Conservation (phyloP, 148 eudicot species). For the Vaccinium corymbosum region DNA sequence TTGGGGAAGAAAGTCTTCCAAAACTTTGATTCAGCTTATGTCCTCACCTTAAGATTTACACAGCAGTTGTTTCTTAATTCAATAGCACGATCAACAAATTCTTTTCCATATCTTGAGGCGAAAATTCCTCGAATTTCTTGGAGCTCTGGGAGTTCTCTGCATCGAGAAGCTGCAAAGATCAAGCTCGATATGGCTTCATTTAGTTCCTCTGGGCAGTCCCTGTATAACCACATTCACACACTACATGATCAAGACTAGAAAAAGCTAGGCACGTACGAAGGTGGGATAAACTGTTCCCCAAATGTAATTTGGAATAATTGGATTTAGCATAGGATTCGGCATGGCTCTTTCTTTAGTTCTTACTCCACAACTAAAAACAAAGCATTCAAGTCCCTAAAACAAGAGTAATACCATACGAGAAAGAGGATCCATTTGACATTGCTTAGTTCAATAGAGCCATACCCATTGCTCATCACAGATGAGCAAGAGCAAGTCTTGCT, state of each 20-base stretch:
- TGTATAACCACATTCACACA: slow-evolving; percentile 18
- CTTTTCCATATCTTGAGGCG: slow-evolving; percentile 43
- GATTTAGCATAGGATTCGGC: neutral
- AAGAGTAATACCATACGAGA: neutral
- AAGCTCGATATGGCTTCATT: slow-evolving; percentile 52
- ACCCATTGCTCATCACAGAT: neutral
- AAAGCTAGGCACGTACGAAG: neutral
- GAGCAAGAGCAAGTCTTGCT: neutral
- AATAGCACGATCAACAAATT: slow-evolving; percentile 32
- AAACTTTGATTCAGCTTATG: neutral
- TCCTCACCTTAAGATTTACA: slow-evolving; percentile 44
- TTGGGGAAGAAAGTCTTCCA: neutral
- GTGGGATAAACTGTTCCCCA: neutral
- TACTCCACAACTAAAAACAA: neutral
- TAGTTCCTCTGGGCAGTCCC: slow-evolving; percentile 52
- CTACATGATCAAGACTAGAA: neutral
- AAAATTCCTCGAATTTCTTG: slow-evolving; percentile 41
- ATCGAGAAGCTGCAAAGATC: slow-evolving; percentile 56
- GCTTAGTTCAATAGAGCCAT: neutral
- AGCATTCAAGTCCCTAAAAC: neutral
- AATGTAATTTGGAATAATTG: neutral
- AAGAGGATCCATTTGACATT: neutral
- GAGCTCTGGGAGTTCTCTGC: slow-evolving; percentile 59
- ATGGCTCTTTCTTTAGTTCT: neutral
- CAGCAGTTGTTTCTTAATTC: slow-evolving; percentile 39